These are phyloP conservation scores for Hirsutella thompsonii DNA, from an alignment of 2,329 filamentous ascomycete genomes.

Conservation along the genomic window DNA sequence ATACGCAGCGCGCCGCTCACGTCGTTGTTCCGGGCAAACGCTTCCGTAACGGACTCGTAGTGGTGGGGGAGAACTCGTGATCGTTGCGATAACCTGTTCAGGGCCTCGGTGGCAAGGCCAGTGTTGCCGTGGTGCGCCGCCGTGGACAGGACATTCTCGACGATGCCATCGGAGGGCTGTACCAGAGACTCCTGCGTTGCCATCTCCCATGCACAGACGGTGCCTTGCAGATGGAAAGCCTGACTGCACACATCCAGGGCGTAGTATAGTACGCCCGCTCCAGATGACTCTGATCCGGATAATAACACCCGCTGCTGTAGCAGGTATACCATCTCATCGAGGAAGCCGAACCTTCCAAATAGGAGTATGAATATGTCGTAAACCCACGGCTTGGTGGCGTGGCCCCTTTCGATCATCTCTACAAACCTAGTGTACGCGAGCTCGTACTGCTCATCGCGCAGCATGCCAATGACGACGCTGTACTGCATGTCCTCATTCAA, in stretches of 20 bases:
- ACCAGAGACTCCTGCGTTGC: slow-evolving; percentile 36
- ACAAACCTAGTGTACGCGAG: slow-evolving; percentile 61
- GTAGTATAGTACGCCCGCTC: slow-evolving; percentile 51
- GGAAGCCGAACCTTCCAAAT: slow-evolving; percentile 57
- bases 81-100: slow-evolving; percentile 30
- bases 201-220: slow-evolving; percentile 57
- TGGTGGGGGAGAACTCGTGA: slow-evolving; percentile 50
- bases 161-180: slow-evolving; percentile 43
- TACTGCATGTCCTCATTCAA: slow-evolving; percentile 45
- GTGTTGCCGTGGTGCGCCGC: slow-evolving; percentile 58
- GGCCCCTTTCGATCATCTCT: slow-evolving; percentile 44
- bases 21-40: slow-evolving; percentile 49
- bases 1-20: slow-evolving; percentile 54
- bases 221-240: slow-evolving; percentile 49
- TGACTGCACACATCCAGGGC: slow-evolving; percentile 65
- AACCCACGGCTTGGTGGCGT: slow-evolving; percentile 55
- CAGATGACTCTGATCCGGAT: slow-evolving; percentile 21
- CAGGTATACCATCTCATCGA: slow-evolving; percentile 64
- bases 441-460: slow-evolving; percentile 76
- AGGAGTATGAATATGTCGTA: slow-evolving; percentile 65
- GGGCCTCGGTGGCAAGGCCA: slow-evolving; percentile 55
- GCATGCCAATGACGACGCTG: slow-evolving; percentile 56
- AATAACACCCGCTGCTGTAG: slow-evolving; percentile 40
- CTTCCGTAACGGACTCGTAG: slow-evolving; percentile 67
- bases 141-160: slow-evolving; percentile 56